A percentile compares a stretch with the other conserved stretches of the same genome.
Conservation (phyloP, 139 green algal genomes). For the Desmodesmus armatus region DNA sequence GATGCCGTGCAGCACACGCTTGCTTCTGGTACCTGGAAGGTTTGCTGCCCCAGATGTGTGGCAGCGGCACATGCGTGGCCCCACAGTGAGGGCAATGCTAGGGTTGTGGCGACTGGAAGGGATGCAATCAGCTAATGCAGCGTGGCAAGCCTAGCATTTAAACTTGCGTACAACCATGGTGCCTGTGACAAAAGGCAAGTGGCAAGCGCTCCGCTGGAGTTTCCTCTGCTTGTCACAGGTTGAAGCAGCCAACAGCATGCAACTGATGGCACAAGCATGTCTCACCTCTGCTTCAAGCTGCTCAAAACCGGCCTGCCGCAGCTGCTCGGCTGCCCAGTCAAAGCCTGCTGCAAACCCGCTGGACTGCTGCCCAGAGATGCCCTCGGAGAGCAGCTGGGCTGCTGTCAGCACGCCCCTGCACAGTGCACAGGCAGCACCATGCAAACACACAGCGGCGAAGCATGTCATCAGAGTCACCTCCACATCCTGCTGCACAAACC, state of each 20-base stretch:
- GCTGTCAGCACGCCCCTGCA: slow-evolving; percentile 65
- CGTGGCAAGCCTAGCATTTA: too few relatives aligned
- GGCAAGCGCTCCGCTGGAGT: too few relatives aligned
- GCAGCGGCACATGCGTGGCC: too few relatives aligned
- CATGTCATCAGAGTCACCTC: not conserved
- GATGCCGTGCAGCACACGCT: too few relatives aligned
- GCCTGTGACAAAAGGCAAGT: too few relatives aligned
- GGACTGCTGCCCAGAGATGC: slow-evolving; percentile 61
- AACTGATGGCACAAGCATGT: not conserved
- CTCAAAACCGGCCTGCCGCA: slow-evolving; percentile 56
- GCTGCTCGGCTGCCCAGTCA: slow-evolving; percentile 73
- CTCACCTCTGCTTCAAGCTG: slow-evolving; percentile 38
- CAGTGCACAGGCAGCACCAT: not conserved
- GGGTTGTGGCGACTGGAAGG: too few relatives aligned
- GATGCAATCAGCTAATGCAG: too few relatives aligned
- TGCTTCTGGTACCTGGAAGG: too few relatives aligned
- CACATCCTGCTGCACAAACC: not conserved
- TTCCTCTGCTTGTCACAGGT: too few relatives aligned
- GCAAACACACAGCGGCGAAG: not conserved
- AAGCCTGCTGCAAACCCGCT: slow-evolving; percentile 69
- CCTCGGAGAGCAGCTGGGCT: slow-evolving; percentile 77
- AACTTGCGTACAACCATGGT: too few relatives aligned
- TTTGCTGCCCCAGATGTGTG: too few relatives aligned
- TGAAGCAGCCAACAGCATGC: not conserved
- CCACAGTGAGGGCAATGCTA: too few relatives aligned